Conservation (phyloP, 805 yeast genomes). For the Isabelozyma pseudorhagii region DNA sequence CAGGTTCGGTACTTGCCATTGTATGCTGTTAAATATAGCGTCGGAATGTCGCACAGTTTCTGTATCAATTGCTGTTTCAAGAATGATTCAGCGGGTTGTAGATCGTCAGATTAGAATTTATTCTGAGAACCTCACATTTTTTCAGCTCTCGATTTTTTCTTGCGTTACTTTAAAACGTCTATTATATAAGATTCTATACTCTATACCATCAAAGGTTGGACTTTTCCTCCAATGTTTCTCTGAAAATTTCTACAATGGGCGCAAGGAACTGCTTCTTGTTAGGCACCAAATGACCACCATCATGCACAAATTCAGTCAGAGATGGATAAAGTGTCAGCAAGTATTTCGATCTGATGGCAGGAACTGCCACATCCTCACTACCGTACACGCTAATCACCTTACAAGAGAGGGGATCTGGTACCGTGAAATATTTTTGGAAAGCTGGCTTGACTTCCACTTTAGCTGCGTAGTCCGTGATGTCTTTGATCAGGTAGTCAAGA, state of each 20-base stretch:
- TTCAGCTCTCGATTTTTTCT: background rate
- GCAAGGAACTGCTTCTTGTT: slow-evolving; percentile 16
- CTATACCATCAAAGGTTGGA: slow-evolving; percentile 2
- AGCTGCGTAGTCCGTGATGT: slow-evolving; percentile 16
- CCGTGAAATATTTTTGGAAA: slow-evolving; percentile 15
- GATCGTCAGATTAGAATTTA: too few relatives aligned
- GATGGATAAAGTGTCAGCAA: slow-evolving; percentile 17
- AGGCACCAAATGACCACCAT: slow-evolving; percentile 39
- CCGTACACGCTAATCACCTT: slow-evolving; percentile 28
- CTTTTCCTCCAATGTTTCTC: slow-evolving; percentile 5
- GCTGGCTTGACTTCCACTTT: slow-evolving; percentile 16
- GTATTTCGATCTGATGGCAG: slow-evolving; percentile 25
- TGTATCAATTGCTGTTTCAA: too few relatives aligned
- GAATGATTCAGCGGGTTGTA: too few relatives aligned
- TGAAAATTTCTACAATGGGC: slow-evolving; percentile 13
- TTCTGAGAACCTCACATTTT: too few relatives aligned
- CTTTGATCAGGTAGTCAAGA: slow-evolving; percentile 16
- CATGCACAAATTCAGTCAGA: slow-evolving; percentile 20
- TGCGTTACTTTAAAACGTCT: background rate
- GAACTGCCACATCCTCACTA: slow-evolving; percentile 28
- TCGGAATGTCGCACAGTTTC: too few relatives aligned
- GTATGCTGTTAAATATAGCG: too few relatives aligned
- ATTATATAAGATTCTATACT: background rate
- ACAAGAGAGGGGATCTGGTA: slow-evolving; percentile 16
- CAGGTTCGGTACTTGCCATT: too few relatives aligned